phyloP scores from a whole-genome alignment of 148 eudicot species.

The Rhododendron mucronatum region DNA sequence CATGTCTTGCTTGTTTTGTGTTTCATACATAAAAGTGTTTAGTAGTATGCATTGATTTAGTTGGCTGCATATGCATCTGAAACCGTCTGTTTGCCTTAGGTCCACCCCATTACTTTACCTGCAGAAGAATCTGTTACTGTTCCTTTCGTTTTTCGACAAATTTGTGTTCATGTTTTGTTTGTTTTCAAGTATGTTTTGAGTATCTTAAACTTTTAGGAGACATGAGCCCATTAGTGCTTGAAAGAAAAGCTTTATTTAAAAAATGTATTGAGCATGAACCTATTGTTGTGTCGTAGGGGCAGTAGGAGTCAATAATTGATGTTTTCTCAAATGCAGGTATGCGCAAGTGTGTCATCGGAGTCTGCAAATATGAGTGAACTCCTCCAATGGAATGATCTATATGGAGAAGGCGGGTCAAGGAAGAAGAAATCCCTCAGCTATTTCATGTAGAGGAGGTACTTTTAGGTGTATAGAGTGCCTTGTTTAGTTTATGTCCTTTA shows the following conservation, averaged over 20 bases:
- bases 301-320: neutral
- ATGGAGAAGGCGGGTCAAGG: conserved; percentile 95
- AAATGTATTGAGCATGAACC: neutral
- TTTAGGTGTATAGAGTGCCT: conserved; percentile 36
- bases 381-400: conserved; percentile 85
- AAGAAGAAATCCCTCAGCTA: conserved; percentile 86
- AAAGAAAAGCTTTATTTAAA: neutral
- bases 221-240: neutral
- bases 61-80: neutral
- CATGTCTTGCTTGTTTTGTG: neutral
- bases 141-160: neutral
- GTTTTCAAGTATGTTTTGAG: neutral
- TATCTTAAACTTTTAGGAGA: neutral
- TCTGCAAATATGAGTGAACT: conserved; percentile 80
- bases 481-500: conserved; percentile 13
- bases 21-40: neutral
- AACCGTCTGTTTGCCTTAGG: neutral
- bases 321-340: conserved; percentile 49
- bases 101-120: neutral
- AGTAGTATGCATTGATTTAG: neutral
- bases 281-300: neutral
- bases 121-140: neutral
- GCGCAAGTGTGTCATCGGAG: conserved; percentile 94
- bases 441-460: conserved; percentile 66
- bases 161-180: neutral